phyloP scores from a whole-genome alignment of 768 basidiomycete species.

The Tricholoma flavovirens region DNA sequence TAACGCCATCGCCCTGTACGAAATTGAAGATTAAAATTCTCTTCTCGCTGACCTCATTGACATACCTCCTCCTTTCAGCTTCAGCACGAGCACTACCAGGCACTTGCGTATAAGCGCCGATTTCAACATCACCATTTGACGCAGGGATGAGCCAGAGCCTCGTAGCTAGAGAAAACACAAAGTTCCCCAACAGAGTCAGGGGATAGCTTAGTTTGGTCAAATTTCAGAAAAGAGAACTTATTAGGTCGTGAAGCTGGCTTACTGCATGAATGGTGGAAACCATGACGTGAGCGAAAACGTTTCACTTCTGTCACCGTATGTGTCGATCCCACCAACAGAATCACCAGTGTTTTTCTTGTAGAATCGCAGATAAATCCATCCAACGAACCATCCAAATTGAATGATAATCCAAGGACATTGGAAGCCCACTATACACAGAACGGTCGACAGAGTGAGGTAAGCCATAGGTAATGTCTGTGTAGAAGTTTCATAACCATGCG shows the following conservation, averaged over 20 bases:
- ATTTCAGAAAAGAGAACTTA: not conserved
- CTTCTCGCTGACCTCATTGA: constrained; percentile 3
- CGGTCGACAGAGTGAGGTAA: constrained; percentile 84
- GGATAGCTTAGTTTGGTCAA: constrained; percentile 48
- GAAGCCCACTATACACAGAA: constrained; percentile 76
- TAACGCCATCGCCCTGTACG: constrained; percentile 80
- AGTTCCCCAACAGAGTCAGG: constrained; percentile 59
- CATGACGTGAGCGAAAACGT: constrained; percentile 92
- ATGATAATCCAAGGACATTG: constrained; percentile 90
- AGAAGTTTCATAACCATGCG: constrained; percentile 5
- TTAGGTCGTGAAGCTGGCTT: constrained; percentile 24
- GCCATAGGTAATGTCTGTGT: constrained; percentile 88
- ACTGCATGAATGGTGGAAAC: constrained; percentile 98
- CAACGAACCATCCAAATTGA: constrained; percentile 98
- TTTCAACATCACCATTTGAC: constrained; percentile 59
- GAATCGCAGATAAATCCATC: constrained; percentile 94
- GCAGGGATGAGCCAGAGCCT: constrained; percentile 73
- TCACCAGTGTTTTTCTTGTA: constrained; percentile 84
- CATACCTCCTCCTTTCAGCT: constrained; percentile 89
- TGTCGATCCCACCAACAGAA: constrained; percentile 51
- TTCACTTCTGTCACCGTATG: constrained; percentile 91
- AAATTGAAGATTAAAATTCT: constrained; percentile 7
- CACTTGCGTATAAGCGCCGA: constrained; percentile 62
- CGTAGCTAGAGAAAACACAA: constrained; percentile 59
- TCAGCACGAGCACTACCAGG: constrained; percentile 92